Conservation (phyloP, 208 protist genomes). For the Crithidia sp. region DNA sequence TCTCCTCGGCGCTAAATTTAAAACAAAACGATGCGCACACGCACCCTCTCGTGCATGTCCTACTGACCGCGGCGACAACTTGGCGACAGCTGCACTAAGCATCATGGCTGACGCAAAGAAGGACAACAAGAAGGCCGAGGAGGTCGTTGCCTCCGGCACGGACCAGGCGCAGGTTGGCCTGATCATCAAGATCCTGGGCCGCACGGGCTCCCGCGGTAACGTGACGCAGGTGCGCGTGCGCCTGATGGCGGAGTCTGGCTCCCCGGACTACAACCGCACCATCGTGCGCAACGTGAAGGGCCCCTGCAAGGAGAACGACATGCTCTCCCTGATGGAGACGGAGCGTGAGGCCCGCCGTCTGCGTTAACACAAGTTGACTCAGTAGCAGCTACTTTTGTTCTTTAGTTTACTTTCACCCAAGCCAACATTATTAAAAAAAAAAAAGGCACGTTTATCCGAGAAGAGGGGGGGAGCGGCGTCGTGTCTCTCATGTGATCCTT, state of each 20-base stretch:
- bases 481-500: neutral
- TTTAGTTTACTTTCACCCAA: neutral
- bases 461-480: neutral
- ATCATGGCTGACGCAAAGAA: constrained; percentile 63
- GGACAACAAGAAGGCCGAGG: constrained; percentile 88
- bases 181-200: constrained; percentile 98
- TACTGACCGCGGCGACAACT: neutral
- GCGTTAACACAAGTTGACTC: constrained; percentile 87
- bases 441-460: neutral
- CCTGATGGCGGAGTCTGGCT: constrained; percentile 93
- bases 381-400: constrained; percentile 17
- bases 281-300: constrained; percentile 99
- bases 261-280: constrained; percentile 90
- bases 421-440: neutral
- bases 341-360: constrained; percentile 99
- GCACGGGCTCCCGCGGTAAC: constrained; percentile 99
- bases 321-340: constrained; percentile 99
- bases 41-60: neutral
- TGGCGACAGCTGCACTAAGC: neutral
- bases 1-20: too few relatives aligned
- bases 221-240: constrained; percentile 98
- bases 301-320: constrained; percentile 98
- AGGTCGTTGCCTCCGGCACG: constrained; percentile 67
- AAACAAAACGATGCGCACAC: neutral
- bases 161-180: constrained; percentile 94